Conservation (phyloP, 73 alveolate genomes). For the Diophrys sp. region DNA sequence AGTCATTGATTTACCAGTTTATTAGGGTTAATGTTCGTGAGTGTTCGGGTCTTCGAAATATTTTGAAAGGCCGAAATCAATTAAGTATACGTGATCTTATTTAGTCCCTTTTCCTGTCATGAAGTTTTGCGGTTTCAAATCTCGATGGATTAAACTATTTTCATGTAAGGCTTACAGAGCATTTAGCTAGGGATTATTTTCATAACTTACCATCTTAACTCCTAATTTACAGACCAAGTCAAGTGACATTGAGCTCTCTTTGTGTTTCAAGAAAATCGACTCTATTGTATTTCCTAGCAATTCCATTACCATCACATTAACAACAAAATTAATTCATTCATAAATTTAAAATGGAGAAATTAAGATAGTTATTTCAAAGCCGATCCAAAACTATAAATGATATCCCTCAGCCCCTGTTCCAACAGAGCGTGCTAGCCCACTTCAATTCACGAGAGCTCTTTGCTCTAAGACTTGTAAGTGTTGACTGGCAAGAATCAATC, state of each 20-base stretch:
- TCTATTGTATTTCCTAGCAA: constrained; percentile 87
- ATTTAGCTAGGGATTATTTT: constrained; percentile 72
- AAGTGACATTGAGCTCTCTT: constrained; percentile 72
- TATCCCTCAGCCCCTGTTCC: not conserved
- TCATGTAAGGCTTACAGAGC: constrained; percentile 64
- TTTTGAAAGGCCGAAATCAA: constrained; percentile 26
- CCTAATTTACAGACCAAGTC: constrained; percentile 79
- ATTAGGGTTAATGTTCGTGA: constrained; percentile 2
- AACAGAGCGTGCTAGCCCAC: constrained; percentile 8
- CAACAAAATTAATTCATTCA: not conserved
- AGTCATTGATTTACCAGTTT: constrained; percentile 14
- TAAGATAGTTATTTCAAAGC: not conserved
- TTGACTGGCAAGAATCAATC: constrained; percentile 48
- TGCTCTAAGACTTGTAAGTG: constrained; percentile 40
- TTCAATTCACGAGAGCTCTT: constrained; percentile 47
- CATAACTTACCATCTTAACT: constrained; percentile 64
- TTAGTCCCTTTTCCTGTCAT: constrained; percentile 27
- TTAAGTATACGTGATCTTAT: constrained; percentile 6
- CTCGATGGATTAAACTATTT: constrained; percentile 73
- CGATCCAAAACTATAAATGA: not conserved
- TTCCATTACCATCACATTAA: constrained; percentile 92
- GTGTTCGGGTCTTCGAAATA: constrained; percentile 12
- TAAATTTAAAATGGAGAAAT: not conserved
- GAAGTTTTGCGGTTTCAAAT: constrained; percentile 85
- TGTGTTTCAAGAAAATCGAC: constrained; percentile 72